Evolutionary conservation across 768 basidiomycete species (phyloP).

Genomic region (Lyophyllum shimeji): DNA sequence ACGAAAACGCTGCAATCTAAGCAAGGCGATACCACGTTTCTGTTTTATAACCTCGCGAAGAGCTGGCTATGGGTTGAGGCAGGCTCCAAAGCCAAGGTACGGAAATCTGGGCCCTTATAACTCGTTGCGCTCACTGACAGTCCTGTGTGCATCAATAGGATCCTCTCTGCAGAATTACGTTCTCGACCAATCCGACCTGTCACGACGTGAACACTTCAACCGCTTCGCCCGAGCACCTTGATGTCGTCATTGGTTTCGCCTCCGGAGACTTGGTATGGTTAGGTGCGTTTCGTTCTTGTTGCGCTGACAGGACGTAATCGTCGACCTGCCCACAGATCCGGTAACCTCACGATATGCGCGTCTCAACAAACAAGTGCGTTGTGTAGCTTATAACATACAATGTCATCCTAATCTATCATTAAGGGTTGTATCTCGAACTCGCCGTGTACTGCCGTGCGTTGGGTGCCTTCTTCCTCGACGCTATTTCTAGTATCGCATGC

Average conservation of each 20-base stretch:
- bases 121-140: slow-evolving; percentile 2
- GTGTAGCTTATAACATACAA: neutral
- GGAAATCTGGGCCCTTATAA: slow-evolving; percentile 10
- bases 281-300: slow-evolving; percentile 45
- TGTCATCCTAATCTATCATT: neutral
- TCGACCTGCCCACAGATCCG: slow-evolving; percentile 51
- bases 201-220: slow-evolving; percentile 85
- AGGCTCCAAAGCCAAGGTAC: slow-evolving; percentile 81
- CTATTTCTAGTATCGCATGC: slow-evolving; percentile 87
- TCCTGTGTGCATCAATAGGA: slow-evolving; percentile 55
- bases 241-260: slow-evolving; percentile 88
- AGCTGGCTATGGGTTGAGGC: slow-evolving; percentile 85
- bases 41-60: slow-evolving; percentile 88
- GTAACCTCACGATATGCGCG: slow-evolving; percentile 79
- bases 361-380: slow-evolving; percentile 78
- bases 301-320: slow-evolving; percentile 7
- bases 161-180: slow-evolving; percentile 80
- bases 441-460: slow-evolving; percentile 84
- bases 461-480: slow-evolving; percentile 80
- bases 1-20: slow-evolving; percentile 69
- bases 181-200: slow-evolving; percentile 86
- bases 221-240: slow-evolving; percentile 74
- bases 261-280: slow-evolving; percentile 98
- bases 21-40: slow-evolving; percentile 81
- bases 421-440: slow-evolving; percentile 80